Conservation (phyloP, 768 basidiomycete genomes). For the Suillus luteus region DNA sequence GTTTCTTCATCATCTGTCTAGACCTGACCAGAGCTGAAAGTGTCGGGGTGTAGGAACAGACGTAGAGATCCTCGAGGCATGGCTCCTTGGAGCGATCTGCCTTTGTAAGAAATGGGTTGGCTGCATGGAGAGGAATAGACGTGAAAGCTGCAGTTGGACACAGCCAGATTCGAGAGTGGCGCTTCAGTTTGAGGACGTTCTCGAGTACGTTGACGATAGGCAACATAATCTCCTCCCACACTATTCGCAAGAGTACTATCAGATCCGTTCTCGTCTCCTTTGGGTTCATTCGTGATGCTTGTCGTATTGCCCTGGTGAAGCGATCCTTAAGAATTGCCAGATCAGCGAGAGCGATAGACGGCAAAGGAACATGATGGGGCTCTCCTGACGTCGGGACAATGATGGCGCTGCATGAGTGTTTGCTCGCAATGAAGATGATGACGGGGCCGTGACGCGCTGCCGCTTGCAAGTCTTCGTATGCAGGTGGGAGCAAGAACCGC, state of each 20-base stretch:
- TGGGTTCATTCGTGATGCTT: no score
- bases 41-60: no score
- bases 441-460: background rate
- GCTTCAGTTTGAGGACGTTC: background rate
- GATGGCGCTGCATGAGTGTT: background rate
- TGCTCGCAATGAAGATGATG: background rate
- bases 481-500: background rate
- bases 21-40: no score
- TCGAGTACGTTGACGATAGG: background rate
- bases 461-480: background rate
- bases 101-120: no score
- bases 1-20: background rate
- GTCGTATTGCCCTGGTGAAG: background rate
- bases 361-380: background rate
- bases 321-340: background rate
- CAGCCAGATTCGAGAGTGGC: background rate
- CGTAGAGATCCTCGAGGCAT: no score
- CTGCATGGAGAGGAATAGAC: no score
- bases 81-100: no score
- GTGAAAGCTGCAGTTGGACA: no score
- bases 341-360: background rate
- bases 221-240: background rate
- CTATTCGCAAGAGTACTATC: background rate
- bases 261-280: background rate
- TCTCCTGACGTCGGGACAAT: background rate